These are phyloP conservation scores for Coemansia sp. DNA, from an alignment of 192 early-diverging fungal species.

Conservation along the genomic window DNA sequence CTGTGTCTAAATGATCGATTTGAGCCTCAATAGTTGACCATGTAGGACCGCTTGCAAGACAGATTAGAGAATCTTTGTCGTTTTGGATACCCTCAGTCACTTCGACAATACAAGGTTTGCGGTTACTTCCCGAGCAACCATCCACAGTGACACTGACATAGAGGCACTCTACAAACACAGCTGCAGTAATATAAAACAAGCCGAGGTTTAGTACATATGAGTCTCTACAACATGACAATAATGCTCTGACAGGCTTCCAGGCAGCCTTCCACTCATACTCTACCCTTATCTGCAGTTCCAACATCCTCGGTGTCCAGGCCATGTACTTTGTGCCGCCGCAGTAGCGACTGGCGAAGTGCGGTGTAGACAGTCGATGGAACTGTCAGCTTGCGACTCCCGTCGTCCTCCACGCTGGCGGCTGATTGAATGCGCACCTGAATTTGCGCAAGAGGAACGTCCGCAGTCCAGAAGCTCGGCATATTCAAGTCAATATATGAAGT, in stretches of 20 bases:
- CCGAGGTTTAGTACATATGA: too few relatives aligned
- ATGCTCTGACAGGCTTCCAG: too few relatives aligned
- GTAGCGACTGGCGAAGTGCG: conserved; percentile 16
- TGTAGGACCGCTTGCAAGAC: conserved; percentile 5
- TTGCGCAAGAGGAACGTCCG: conserved; percentile 40
- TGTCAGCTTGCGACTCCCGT: conserved; percentile 6
- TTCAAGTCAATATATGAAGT: neutral
- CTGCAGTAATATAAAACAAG: too few relatives aligned
- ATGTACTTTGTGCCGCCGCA: conserved; percentile 10
- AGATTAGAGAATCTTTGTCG: conserved; percentile 3
- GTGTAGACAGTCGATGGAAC: conserved; percentile 17
- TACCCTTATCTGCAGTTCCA: neutral
- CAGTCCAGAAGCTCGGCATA: conserved; percentile 49
- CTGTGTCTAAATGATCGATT: neutral
- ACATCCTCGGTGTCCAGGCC: neutral
- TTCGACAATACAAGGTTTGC: conserved; percentile 1
- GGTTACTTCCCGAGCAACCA: neutral
- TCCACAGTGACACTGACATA: neutral
- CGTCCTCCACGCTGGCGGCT: neutral
- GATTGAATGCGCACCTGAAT: conserved; percentile 27
- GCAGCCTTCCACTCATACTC: neutral
- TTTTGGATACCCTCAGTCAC: neutral
- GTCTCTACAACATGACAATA: too few relatives aligned
- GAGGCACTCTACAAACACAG: neutral
- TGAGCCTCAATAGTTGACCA: conserved; percentile 13